These are phyloP conservation scores for Alternaria metachromatica DNA, from an alignment of 2,329 filamentous ascomycete species.

Conservation along the genomic window DNA sequence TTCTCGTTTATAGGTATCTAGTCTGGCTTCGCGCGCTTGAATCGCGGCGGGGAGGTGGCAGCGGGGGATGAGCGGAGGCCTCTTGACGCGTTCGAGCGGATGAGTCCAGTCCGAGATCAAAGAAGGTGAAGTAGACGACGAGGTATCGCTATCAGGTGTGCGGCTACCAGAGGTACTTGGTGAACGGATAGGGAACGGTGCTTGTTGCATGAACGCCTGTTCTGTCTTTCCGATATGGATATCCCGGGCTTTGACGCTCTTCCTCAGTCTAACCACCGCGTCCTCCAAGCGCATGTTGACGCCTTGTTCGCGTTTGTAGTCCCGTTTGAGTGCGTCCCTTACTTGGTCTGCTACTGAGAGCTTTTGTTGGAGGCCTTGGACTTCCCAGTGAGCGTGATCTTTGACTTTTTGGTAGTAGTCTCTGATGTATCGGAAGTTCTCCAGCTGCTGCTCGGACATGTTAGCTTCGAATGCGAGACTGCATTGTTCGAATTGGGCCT, in stretches of 20 bases:
- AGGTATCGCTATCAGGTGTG: background rate
- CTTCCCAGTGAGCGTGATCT: conserved; percentile 9
- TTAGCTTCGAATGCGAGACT: background rate
- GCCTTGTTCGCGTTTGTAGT: conserved; percentile 1
- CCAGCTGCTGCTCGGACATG: background rate
- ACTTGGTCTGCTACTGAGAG: conserved; percentile 7
- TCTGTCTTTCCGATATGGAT: background rate
- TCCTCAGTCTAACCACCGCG: background rate
- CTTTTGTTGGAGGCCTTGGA: conserved; percentile 7
- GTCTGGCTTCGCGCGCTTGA: background rate
- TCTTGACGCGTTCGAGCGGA: background rate
- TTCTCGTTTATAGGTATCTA: background rate
- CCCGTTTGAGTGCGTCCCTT: background rate
- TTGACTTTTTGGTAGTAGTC: conserved; percentile 14
- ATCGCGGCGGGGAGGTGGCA: background rate
- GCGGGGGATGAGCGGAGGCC: background rate
- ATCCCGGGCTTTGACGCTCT: background rate
- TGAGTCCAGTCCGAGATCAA: background rate
- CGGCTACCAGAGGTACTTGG: background rate
- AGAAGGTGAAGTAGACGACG: background rate
- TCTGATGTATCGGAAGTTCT: conserved; percentile 12
- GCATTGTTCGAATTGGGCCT: conserved; percentile 1
- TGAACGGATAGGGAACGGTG: background rate
- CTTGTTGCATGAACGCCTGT: background rate
- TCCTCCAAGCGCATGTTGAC: conserved; percentile 4